phyloP scores from a whole-genome alignment of 768 basidiomycete species.

The Cystofilobasidium ferigula region DNA sequence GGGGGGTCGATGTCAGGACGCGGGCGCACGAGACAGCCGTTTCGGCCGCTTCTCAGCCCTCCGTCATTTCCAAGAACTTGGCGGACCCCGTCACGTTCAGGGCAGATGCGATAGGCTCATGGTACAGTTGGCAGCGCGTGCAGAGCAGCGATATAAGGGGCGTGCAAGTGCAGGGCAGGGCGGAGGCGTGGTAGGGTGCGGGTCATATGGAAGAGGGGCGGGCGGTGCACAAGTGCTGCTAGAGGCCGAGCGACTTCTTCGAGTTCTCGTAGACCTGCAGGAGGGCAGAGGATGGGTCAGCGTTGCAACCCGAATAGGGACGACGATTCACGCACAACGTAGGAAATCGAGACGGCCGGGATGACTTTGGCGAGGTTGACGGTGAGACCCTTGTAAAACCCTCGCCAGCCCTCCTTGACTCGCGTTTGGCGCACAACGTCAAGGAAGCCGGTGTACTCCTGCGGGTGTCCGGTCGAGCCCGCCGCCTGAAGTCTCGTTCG shows the following conservation, averaged over 20 bases:
- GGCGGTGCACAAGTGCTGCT: too few species aligned
- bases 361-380: slow-evolving; percentile 94
- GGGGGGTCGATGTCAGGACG: too few species aligned
- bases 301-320: background rate
- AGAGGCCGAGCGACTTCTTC: slow-evolving; percentile 15
- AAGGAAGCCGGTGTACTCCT: slow-evolving; percentile 72
- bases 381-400: slow-evolving; percentile 80
- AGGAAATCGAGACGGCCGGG: slow-evolving; percentile 92
- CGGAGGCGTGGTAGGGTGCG: too few species aligned
- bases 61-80: too few species aligned
- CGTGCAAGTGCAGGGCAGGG: too few species aligned
- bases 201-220: too few species aligned
- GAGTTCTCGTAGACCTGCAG: slow-evolving; percentile 24
- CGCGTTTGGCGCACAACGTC: slow-evolving; percentile 76
- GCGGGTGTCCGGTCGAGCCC: slow-evolving; percentile 87
- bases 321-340: slow-evolving; percentile 50
- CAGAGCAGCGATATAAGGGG: too few species aligned
- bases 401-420: slow-evolving; percentile 76
- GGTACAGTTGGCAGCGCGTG: too few species aligned
- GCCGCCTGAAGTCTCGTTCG: slow-evolving; percentile 92
- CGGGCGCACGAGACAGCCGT: too few species aligned
- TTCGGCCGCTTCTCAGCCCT: too few species aligned
- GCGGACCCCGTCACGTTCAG: too few species aligned
- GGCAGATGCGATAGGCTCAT: too few species aligned
- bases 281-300: background rate